phyloP scores from a whole-genome alignment of 2,329 filamentous ascomycete species.

The Xylaria sp. region DNA sequence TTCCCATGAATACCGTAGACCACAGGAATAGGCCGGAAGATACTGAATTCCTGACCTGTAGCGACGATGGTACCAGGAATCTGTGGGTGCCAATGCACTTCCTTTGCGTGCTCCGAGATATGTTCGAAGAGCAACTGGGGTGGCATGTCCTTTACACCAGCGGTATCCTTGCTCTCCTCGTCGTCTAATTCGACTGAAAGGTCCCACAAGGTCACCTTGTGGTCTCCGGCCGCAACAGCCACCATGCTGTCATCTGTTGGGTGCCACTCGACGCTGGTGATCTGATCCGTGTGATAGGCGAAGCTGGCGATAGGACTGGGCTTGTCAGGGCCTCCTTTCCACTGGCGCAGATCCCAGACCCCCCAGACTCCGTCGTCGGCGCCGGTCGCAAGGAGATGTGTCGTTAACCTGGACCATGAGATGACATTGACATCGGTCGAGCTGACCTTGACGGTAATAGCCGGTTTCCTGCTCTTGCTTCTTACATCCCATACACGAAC shows the following conservation, averaged over 20 bases:
- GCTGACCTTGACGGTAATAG: constrained; percentile 84
- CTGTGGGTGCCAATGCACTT: constrained; percentile 96
- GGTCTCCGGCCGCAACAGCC: constrained; percentile 88
- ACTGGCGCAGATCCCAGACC: constrained; percentile 95
- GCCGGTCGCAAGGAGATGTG: constrained; percentile 88
- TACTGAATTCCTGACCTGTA: constrained; percentile 87
- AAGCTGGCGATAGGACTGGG: constrained; percentile 90
- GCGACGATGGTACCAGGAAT: constrained; percentile 89
- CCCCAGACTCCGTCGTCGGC: constrained; percentile 94
- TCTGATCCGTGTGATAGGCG: constrained; percentile 93
- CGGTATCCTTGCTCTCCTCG: constrained; percentile 91
- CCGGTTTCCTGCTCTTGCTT: constrained; percentile 87
- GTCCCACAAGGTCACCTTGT: constrained; percentile 96
- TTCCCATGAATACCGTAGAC: constrained; percentile 51
- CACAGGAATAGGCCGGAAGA: constrained; percentile 84
- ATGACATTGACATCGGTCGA: constrained; percentile 92
- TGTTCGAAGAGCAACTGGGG: constrained; percentile 96
- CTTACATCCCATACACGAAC: constrained; percentile 96
- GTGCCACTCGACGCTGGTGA: constrained; percentile 97
- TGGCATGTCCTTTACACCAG: constrained; percentile 86
- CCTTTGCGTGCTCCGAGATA: constrained; percentile 93
- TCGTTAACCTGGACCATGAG: constrained; percentile 89
- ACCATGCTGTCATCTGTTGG: constrained; percentile 96
- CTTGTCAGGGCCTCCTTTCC: constrained; percentile 74
- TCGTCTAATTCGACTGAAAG: constrained; percentile 95